Evolutionary conservation across 768 basidiomycete species (phyloP), one percentile per base, ranked within the genome.

Genomic region (Exsudoporus frostii): DNA sequence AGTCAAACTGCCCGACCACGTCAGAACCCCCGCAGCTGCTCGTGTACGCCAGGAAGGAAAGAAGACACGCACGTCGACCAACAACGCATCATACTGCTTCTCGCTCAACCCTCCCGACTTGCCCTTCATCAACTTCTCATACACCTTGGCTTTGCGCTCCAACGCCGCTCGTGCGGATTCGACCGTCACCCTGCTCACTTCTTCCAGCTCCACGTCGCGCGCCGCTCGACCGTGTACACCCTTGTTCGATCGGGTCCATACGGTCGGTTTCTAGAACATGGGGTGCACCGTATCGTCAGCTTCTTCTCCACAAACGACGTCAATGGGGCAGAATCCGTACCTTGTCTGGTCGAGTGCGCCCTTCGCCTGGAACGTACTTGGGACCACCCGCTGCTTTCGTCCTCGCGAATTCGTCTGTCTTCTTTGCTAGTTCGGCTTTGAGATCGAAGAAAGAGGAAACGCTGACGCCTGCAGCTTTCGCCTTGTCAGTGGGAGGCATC

Each of bases 361-460:
- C 74, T 30, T 83, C 84, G 10, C 85, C 86, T 6, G 83, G 75
- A 22, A 83, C 66, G n/a, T 73, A 68, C 30, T 73, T 76, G 22
- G 64, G 57, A 27, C 73, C 75, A 13, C 86, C 86, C 14, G 79
- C 71, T 11, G 79, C 81, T 61, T 86, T 90, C 50, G 79, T 78
- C 63, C 82, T 86, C 17, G 81, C 69, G 30, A 90, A 76, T 56
- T 87, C 84, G 17, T 86, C 76, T 51, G 79, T 74, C 49, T 74
- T 68, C 55, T 74, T 76, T 1, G 72, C 72, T 2, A 83, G 66
- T 49, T 80, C 74, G 8, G 79, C 85, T 56, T 87, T 89, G 39
- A 94, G 81, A 62, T 92, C 88, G n/a, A 91, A 80, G 67, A 92
- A 89, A 0, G 91, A 90, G 53, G 78, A 79, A 5, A 85, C 77